Conservation (phyloP, 148 eudicot genomes). For the Mesembryanthemum crystallinum region DNA sequence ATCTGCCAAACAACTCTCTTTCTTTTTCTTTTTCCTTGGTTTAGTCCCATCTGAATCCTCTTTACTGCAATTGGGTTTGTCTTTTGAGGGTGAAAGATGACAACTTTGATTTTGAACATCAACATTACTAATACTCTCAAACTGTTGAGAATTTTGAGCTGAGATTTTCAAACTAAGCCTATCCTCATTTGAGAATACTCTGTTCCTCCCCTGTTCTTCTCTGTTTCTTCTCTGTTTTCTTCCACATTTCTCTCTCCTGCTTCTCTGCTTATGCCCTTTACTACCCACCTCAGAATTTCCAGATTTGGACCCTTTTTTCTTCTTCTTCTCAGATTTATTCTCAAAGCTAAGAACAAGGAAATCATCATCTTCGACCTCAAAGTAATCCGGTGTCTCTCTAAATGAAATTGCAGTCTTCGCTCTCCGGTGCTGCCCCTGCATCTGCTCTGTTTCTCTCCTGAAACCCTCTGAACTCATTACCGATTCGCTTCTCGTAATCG, state of each 20-base stretch:
- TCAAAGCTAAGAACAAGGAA: conserved; percentile 68
- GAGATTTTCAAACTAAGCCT: conserved; percentile 31
- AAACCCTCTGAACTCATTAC: conserved; percentile 40
- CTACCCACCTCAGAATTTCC: too few species aligned
- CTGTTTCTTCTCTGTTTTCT: conserved; percentile 34
- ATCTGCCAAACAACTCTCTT: conserved; percentile 23
- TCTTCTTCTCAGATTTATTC: conserved; percentile 14
- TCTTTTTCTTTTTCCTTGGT: conserved; percentile 37
- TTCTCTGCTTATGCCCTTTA: conserved; percentile 22
- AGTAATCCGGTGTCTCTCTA: conserved; percentile 37
- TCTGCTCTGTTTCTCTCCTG: conserved; percentile 30
- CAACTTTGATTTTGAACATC: conserved; percentile 26
- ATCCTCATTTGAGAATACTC: conserved; percentile 29
- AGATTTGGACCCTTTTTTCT: conserved; percentile 23
- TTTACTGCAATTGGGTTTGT: conserved; percentile 15
- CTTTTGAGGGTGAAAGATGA: conserved; percentile 25
- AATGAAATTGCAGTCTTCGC: conserved; percentile 48
- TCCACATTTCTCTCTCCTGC: conserved; percentile 23
- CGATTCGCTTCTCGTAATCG: conserved; percentile 35
- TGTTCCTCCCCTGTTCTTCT: conserved; percentile 32
- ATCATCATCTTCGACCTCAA: conserved; percentile 56
- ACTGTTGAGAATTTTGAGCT: conserved; percentile 16
- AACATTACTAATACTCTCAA: conserved; percentile 22
- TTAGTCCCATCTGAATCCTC: conserved; percentile 23
- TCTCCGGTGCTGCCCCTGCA: conserved; percentile 33